Evolutionary conservation across 306 rosid genomes (phyloP).

Genomic region (Cajanus cajan): DNA sequence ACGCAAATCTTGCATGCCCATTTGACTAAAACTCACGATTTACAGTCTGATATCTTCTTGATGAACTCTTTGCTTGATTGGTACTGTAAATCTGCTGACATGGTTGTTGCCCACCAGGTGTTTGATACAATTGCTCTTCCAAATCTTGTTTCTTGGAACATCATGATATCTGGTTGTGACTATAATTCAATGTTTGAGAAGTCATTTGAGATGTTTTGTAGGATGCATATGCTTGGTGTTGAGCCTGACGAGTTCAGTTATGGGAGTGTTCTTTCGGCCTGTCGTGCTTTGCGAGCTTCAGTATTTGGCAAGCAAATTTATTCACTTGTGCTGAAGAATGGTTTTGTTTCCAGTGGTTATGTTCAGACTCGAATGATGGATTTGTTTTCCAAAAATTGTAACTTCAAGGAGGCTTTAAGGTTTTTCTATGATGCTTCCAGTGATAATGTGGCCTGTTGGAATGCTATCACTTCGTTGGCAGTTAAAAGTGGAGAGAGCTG

Average conservation of each 20-base stretch:
- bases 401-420: slow-evolving; percentile 37
- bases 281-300: slow-evolving; percentile 47
- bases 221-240: slow-evolving; percentile 49
- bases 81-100: slow-evolving; percentile 27
- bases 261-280: slow-evolving; percentile 70
- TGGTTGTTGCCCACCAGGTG: slow-evolving; percentile 30
- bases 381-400: slow-evolving; percentile 30
- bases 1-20: slow-evolving; percentile 53
- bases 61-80: slow-evolving; percentile 35
- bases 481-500: slow-evolving; percentile 58
- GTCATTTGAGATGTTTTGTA: slow-evolving; percentile 52
- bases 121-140: slow-evolving; percentile 33
- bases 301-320: slow-evolving; percentile 42
- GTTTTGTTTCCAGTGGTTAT: slow-evolving; percentile 26
- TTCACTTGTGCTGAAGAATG: slow-evolving; percentile 25
- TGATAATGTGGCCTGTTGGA: slow-evolving; percentile 50
- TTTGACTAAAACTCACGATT: slow-evolving; percentile 34
- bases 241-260: slow-evolving; percentile 51
- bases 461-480: slow-evolving; percentile 58
- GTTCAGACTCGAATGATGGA: slow-evolving; percentile 41
- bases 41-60: slow-evolving; percentile 44
- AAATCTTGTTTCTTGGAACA: slow-evolving; percentile 70
- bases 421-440: slow-evolving; percentile 55
- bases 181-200: slow-evolving; percentile 35
- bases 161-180: slow-evolving; percentile 63